Conservation (phyloP, 345 rosid genomes). For the Moricandia arvensis region DNA sequence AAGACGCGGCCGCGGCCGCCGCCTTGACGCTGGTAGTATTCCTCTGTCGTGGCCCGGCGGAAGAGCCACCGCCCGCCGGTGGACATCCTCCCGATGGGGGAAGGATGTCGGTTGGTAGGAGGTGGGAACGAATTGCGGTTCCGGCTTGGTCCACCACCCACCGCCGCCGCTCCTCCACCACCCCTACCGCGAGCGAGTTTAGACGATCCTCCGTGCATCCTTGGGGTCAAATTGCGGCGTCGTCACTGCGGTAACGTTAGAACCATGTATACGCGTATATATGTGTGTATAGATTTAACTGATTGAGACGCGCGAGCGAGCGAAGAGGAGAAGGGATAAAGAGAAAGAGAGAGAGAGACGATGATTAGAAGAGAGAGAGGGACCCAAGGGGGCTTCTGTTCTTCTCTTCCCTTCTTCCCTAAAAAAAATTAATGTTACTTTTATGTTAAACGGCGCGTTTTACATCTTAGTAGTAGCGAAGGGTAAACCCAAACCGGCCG, state of each 20-base stretch:
- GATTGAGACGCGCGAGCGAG: slow-evolving; percentile 34
- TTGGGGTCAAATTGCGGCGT: neutral
- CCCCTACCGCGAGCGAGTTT: slow-evolving; percentile 56
- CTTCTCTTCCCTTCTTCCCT: neutral
- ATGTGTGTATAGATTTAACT: slow-evolving; percentile 11
- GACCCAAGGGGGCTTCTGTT: slow-evolving; percentile 22
- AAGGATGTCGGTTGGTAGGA: slow-evolving; percentile 42
- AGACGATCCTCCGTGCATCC: slow-evolving; percentile 48
- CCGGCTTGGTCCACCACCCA: slow-evolving; percentile 41
- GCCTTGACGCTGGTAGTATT: slow-evolving; percentile 27
- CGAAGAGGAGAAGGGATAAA: neutral
- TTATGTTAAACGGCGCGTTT: slow-evolving; percentile 1
- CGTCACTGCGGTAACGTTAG: slow-evolving; percentile 24
- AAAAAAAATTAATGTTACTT: neutral
- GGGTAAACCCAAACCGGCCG: too few species aligned
- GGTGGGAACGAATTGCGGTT: slow-evolving; percentile 51
- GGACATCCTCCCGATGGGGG: slow-evolving; percentile 45
- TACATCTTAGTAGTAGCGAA: neutral
- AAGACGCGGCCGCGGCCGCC: slow-evolving; percentile 9
- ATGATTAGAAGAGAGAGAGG: slow-evolving; percentile 28
- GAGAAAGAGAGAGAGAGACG: slow-evolving; percentile 19
- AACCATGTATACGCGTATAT: slow-evolving; percentile 1
- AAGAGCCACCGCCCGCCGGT: slow-evolving; percentile 27
- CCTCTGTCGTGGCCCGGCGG: slow-evolving; percentile 43
- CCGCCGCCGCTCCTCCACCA: slow-evolving; percentile 31